Conservation (phyloP, 73 alveolate species). For the Tetrahymena thermophila region DNA sequence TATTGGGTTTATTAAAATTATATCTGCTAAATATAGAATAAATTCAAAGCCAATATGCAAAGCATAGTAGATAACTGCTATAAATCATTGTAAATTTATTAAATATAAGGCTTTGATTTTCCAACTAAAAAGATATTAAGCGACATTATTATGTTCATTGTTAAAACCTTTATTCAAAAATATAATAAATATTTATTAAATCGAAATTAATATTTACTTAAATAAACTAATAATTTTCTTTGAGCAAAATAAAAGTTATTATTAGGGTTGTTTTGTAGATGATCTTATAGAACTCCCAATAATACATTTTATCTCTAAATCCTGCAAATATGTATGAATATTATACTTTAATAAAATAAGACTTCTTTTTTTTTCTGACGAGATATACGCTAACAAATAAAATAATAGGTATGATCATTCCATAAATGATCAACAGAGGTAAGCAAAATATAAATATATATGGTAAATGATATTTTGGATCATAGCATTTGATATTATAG, state of each 20-base stretch:
- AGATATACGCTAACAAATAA: too few relatives aligned
- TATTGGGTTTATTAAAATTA: too few relatives aligned
- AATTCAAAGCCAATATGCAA: background rate
- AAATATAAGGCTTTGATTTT: background rate
- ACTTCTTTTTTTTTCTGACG: too few relatives aligned
- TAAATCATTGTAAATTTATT: too few relatives aligned
- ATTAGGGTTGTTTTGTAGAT: background rate
- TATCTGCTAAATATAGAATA: background rate
- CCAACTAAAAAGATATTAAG: background rate
- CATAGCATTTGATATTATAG: background rate
- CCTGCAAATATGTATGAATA: background rate
- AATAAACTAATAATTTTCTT: too few relatives aligned
- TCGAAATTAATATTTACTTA: too few relatives aligned
- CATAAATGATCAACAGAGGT: background rate
- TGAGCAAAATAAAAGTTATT: too few relatives aligned
- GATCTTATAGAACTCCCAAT: background rate
- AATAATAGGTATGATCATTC: background rate
- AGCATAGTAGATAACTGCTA: background rate
- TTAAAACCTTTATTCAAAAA: background rate
- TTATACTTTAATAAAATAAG: background rate
- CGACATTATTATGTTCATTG: background rate
- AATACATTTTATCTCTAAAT: too few relatives aligned
- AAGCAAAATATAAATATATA: too few relatives aligned
- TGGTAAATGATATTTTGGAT: background rate
- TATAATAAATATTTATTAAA: too few relatives aligned